These are phyloP conservation scores for Penicillium olsonii DNA, from an alignment of 2,329 filamentous ascomycete genomes.

Conservation along the genomic window DNA sequence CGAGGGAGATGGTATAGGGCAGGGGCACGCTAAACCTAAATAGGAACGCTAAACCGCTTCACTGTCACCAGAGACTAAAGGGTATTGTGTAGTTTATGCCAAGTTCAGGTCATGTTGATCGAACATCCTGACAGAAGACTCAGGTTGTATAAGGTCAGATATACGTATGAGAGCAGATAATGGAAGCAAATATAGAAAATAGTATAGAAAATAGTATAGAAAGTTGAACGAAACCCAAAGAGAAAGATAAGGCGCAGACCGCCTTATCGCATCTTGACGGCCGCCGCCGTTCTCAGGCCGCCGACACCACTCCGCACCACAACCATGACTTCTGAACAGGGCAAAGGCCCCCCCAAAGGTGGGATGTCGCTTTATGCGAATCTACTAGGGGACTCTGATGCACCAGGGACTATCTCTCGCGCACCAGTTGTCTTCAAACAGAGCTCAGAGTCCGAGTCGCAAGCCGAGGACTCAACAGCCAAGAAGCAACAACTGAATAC, in stretches of 20 bases:
- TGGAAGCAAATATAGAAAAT: too few relatives aligned
- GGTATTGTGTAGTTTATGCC: too few relatives aligned
- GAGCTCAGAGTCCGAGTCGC: constrained; percentile 50
- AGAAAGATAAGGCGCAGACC: neutral
- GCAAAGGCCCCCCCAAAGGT: constrained; percentile 29
- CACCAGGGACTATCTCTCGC: constrained; percentile 69
- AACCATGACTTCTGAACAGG: constrained; percentile 35
- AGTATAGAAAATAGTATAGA: too few relatives aligned
- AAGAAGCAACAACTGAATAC: constrained; percentile 67
- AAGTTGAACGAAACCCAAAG: too few relatives aligned
- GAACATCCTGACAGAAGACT: too few relatives aligned
- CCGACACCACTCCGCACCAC: neutral
- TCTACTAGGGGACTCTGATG: constrained; percentile 62
- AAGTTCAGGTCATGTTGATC: too few relatives aligned
- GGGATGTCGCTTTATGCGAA: constrained; percentile 80
- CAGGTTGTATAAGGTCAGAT: too few relatives aligned
- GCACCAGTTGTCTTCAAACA: constrained; percentile 73
- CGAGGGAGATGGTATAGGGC: too few relatives aligned
- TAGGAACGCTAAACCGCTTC: too few relatives aligned
- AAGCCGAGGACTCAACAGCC: constrained; percentile 51
- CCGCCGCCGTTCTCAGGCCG: neutral
- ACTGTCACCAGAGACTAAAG: too few relatives aligned
- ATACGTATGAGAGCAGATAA: too few relatives aligned
- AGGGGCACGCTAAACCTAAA: too few relatives aligned
- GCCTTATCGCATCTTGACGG: neutral